A percentile compares a stretch with the other conserved stretches of the same genome.
These are phyloP conservation scores for Vigna angularis DNA, from an alignment of 306 rosid genomes.

Conservation along the genomic window DNA sequence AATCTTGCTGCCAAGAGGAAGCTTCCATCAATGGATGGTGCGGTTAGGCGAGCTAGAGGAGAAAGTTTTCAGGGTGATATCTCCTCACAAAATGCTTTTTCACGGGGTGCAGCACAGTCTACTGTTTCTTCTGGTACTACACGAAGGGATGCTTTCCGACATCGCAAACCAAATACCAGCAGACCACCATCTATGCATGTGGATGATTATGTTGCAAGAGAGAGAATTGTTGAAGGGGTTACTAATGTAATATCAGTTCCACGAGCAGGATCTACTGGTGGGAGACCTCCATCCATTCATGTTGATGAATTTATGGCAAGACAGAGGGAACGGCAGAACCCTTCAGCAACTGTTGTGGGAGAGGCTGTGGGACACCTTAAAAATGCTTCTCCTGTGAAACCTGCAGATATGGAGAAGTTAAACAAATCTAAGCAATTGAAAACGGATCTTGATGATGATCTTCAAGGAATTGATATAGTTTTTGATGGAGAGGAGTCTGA, in stretches of 20 bases:
- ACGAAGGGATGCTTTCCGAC: constrained; percentile 95
- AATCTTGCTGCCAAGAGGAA: constrained; percentile 72
- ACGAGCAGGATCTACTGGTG: constrained; percentile 88
- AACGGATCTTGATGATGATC: constrained; percentile 92
- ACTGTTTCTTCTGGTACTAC: constrained; percentile 81
- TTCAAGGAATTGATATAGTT: constrained; percentile 94
- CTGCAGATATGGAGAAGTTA: constrained; percentile 69
- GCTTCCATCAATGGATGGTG: constrained; percentile 69
- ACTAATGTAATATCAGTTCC: constrained; percentile 82
- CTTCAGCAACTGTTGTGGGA: constrained; percentile 72
- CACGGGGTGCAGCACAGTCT: constrained; percentile 69
- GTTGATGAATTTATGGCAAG: constrained; percentile 99
- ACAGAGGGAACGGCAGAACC: constrained; percentile 97
- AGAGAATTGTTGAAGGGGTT: constrained; percentile 83
- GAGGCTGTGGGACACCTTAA: constrained; percentile 68
- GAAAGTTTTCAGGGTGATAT: constrained; percentile 74
- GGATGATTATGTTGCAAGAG: constrained; percentile 97
- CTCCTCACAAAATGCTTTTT: constrained; percentile 66
- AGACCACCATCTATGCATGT: constrained; percentile 99
- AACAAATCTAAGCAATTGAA: constrained; percentile 80
- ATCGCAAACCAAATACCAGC: constrained; percentile 99
- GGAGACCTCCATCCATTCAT: constrained; percentile 98
- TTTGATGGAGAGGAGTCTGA: constrained; percentile 97
- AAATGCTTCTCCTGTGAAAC: constrained; percentile 61
- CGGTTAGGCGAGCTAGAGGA: constrained; percentile 84